Conservation (phyloP, 768 basidiomycete species). For the Phallus indusiatus region DNA sequence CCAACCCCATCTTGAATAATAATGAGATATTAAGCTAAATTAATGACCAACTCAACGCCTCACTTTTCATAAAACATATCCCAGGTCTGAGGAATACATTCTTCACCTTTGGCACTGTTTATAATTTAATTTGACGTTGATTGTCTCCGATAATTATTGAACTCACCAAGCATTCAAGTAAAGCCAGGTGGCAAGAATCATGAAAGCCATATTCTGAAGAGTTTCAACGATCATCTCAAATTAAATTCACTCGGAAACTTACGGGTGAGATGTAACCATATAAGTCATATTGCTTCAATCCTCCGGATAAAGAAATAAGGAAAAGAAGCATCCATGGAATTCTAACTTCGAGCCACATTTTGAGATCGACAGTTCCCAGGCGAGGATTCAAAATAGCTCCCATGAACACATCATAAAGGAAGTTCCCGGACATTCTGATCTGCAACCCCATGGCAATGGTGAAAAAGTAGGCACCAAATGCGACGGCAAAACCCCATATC, state of each 20-base stretch:
- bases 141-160: neutral
- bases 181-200: slow-evolving; percentile 92
- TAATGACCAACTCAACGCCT: slow-evolving; percentile 13
- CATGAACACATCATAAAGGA: slow-evolving; percentile 96
- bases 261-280: slow-evolving; percentile 90
- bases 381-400: slow-evolving; percentile 91
- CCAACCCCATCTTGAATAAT: slow-evolving; percentile 65
- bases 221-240: neutral
- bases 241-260: slow-evolving; percentile 20
- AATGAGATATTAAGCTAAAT: neutral
- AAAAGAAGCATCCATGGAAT: slow-evolving; percentile 97
- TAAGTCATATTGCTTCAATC: slow-evolving; percentile 90
- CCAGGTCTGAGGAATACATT: slow-evolving; percentile 95
- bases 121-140: slow-evolving; percentile 5
- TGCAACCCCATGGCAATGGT: slow-evolving; percentile 69
- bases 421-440: slow-evolving; percentile 90
- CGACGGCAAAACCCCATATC: slow-evolving; percentile 79
- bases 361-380: slow-evolving; percentile 83
- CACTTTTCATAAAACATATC: slow-evolving; percentile 99
- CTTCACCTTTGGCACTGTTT: slow-evolving; percentile 81
- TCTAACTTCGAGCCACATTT: slow-evolving; percentile 98
- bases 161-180: slow-evolving; percentile 89
- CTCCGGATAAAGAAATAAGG: slow-evolving; percentile 84
- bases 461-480: slow-evolving; percentile 71
- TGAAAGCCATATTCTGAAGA: slow-evolving; percentile 86